Evolutionary conservation across 257 asterid genomes (phyloP).

Genomic region (Solanum tacnaense): DNA sequence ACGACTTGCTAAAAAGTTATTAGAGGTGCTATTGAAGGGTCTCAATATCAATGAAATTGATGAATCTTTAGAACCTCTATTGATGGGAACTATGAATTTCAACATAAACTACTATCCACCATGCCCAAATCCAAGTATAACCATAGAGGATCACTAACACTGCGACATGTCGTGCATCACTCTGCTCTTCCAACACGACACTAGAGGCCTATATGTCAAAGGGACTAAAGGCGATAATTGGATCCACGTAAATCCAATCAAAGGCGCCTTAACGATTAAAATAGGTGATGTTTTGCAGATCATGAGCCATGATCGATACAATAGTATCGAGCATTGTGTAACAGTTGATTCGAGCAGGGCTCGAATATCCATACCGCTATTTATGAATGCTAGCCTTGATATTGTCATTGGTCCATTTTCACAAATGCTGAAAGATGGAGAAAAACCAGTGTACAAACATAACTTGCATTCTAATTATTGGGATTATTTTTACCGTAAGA

Average conservation of each 20-base stretch:
- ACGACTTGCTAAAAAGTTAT: conserved; percentile 13
- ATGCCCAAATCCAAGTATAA: conserved; percentile 30
- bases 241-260: conserved; percentile 33
- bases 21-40: too few species aligned
- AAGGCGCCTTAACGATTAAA: conserved; percentile 33
- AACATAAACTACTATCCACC: too few species aligned
- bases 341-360: conserved; percentile 8
- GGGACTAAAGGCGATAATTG: conserved; percentile 12
- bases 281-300: too few species aligned
- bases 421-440: conserved; percentile 27
- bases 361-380: conserved; percentile 37
- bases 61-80: too few species aligned
- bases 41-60: too few species aligned
- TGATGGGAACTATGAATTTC: too few species aligned
- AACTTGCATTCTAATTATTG: conserved; percentile 29
- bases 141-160: conserved; percentile 12
- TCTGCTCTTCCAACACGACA: conserved; percentile 43
- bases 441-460: conserved; percentile 24
- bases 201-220: conserved; percentile 40
- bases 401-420: conserved; percentile 28
- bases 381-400: conserved; percentile 25
- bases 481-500: conserved; percentile 32
- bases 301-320: too few species aligned
- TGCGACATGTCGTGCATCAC: conserved; percentile 35
- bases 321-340: too few species aligned